Conservation (phyloP, 1,139 yeast species). For the Magnusiomyces suaveolens region DNA sequence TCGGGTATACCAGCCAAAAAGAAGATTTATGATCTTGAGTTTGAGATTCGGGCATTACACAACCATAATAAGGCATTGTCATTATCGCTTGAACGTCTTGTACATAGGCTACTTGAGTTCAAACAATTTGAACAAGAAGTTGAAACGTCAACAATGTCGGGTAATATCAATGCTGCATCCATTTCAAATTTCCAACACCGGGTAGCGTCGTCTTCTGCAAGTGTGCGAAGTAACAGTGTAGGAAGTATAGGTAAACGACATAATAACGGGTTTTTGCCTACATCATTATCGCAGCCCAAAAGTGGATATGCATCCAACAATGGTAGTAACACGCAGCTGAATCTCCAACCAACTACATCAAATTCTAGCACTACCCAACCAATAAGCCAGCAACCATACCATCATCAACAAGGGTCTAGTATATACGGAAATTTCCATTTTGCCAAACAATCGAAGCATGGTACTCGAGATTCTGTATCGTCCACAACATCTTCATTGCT, state of each 20-base stretch:
- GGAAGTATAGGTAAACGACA: conserved; percentile 1
- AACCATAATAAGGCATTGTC: conserved; percentile 13
- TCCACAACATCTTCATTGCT: conserved; percentile 3
- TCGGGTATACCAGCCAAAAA: conserved; percentile 1
- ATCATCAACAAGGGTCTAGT: neutral
- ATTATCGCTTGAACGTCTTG: conserved; percentile 26
- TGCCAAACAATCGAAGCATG: neutral
- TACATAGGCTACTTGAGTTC: conserved; percentile 28
- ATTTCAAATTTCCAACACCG: conserved; percentile 27
- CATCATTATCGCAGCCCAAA: neutral
- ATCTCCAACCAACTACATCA: neutral
- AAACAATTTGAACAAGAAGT: conserved; percentile 27
- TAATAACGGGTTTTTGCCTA: conserved; percentile 1
- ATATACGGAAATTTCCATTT: neutral
- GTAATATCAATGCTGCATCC: conserved; percentile 19
- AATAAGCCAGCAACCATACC: neutral
- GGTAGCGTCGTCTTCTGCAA: conserved; percentile 13
- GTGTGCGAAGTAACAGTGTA: conserved; percentile 1
- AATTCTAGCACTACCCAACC: neutral
- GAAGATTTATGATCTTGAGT: conserved; percentile 8
- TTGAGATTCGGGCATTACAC: conserved; percentile 3
- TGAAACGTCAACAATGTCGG: conserved; percentile 16
- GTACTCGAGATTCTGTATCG: conserved; percentile 7
- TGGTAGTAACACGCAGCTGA: neutral
- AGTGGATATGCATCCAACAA: conserved; percentile 6